Conservation (phyloP, 768 basidiomycete species). For the Suillus decipiens region DNA sequence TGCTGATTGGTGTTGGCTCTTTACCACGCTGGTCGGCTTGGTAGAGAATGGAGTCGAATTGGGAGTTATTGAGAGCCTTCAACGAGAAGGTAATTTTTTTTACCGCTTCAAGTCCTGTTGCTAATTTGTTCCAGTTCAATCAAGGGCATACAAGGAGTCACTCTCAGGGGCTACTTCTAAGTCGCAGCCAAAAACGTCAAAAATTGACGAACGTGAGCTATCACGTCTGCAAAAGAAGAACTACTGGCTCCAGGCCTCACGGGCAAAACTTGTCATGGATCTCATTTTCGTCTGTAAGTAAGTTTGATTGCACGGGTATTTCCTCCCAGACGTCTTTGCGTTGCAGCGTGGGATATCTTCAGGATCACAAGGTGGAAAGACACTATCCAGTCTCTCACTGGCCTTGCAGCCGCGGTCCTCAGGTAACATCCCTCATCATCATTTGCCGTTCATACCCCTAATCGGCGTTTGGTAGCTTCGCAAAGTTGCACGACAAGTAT, state of each 20-base stretch:
- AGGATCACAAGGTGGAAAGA: slow-evolving; percentile 60
- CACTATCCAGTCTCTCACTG: slow-evolving; percentile 62
- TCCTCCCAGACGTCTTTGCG: not conserved
- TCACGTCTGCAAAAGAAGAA: slow-evolving; percentile 65
- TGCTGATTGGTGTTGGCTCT: slow-evolving; percentile 87
- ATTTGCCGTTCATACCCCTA: slow-evolving; percentile 8
- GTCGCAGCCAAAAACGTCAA: slow-evolving; percentile 57
- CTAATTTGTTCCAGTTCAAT: slow-evolving; percentile 54
- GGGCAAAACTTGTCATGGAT: slow-evolving; percentile 79
- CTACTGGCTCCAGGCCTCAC: slow-evolving; percentile 73
- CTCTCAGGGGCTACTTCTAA: slow-evolving; percentile 70
- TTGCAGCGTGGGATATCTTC: slow-evolving; percentile 79
- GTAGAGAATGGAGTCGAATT: slow-evolving; percentile 85
- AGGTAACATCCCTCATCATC: slow-evolving; percentile 50
- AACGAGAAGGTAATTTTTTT: slow-evolving; percentile 53
- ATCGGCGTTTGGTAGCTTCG: slow-evolving; percentile 46
- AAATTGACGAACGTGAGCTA: slow-evolving; percentile 72
- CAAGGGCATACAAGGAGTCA: slow-evolving; percentile 72
- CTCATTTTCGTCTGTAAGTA: slow-evolving; percentile 81
- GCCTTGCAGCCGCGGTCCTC: slow-evolving; percentile 68
- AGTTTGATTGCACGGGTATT: slow-evolving; percentile 22
- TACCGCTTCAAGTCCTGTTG: not conserved
- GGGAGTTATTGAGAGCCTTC: slow-evolving; percentile 63
- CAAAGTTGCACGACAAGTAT: slow-evolving; percentile 76
- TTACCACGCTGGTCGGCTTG: slow-evolving; percentile 74